Conservation (phyloP, 106 monocot genomes). For the Dendrobium chrysotoxum region DNA sequence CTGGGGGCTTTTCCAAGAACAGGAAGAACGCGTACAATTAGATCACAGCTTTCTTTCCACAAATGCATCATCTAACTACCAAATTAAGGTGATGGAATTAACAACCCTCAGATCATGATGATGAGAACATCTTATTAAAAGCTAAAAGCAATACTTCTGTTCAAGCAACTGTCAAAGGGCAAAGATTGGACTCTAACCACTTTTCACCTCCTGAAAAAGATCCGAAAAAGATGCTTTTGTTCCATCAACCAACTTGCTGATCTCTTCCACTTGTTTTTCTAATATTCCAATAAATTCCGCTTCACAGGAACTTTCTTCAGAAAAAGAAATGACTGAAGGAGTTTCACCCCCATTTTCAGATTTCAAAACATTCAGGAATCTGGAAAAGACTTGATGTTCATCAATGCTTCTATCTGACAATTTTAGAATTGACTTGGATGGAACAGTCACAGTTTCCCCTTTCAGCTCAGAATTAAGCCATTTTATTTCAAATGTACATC, state of each 20-base stretch:
- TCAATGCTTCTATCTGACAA: conserved; percentile 35
- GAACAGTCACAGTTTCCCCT: conserved; percentile 26
- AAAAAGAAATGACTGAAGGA: conserved; percentile 17
- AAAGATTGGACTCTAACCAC: conserved; percentile 19
- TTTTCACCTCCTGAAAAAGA: conserved; percentile 13
- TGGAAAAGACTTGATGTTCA: conserved; percentile 27
- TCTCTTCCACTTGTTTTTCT: conserved; percentile 51
- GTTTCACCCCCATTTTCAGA: conserved; percentile 9
- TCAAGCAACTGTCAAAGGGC: background rate
- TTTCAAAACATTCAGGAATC: conserved; percentile 29
- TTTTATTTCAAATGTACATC: conserved; percentile 60
- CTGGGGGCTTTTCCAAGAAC: no score
- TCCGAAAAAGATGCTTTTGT: conserved; percentile 14
- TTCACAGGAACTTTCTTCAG: conserved; percentile 27
- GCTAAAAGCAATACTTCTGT: background rate
- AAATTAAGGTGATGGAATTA: background rate
- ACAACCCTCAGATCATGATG: background rate
- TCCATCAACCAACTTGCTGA: conserved; percentile 37
- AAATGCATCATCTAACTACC: background rate
- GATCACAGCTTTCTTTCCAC: background rate
- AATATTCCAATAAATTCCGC: conserved; percentile 21
- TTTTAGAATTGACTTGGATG: conserved; percentile 41
- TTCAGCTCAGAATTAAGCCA: conserved; percentile 33
- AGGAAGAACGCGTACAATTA: no score
- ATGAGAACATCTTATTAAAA: background rate